Conservation (phyloP, 352 stramenopile genomes). For the Pythium phragmiticola region DNA sequence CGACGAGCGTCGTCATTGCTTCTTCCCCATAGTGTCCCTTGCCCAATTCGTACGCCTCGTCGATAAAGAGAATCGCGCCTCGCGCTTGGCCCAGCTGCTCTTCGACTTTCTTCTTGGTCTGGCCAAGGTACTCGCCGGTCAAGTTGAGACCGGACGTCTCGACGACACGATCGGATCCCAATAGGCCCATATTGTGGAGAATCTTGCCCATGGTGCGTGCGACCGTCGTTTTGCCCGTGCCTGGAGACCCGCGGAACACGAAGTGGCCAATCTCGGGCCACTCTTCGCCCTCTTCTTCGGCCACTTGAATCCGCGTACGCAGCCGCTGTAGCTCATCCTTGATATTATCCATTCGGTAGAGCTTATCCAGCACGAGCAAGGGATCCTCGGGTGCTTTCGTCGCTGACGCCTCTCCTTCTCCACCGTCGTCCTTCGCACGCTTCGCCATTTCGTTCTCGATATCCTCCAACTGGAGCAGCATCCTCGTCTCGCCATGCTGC, state of each 20-base stretch:
- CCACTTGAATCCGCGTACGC: conserved; percentile 59
- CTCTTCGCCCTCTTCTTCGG: conserved; percentile 59
- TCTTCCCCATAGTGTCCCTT: conserved; percentile 82
- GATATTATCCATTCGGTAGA: conserved; percentile 68
- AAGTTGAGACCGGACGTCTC: conserved; percentile 86
- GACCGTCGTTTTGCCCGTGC: conserved; percentile 90
- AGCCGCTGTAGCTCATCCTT: conserved; percentile 52
- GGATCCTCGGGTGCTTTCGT: conserved; percentile 34
- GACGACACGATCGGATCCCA: conserved; percentile 91
- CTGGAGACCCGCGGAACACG: conserved; percentile 86
- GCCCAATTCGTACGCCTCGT: conserved; percentile 91
- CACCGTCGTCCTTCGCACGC: conserved; percentile 23
- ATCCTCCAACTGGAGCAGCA: conserved; percentile 47
- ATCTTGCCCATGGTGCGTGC: conserved; percentile 92
- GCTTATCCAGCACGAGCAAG: conserved; percentile 38
- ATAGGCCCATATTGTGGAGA: conserved; percentile 90
- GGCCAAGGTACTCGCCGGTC: conserved; percentile 84
- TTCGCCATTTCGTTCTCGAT: conserved; percentile 47
- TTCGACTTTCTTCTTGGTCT: conserved; percentile 89
- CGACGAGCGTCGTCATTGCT: conserved; percentile 89
- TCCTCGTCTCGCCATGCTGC: conserved; percentile 32
- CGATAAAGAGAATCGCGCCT: conserved; percentile 92
- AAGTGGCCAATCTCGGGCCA: conserved; percentile 74
- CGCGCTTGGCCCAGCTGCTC: conserved; percentile 87
- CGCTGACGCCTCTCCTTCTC: conserved; percentile 1